A percentile compares a stretch with the other conserved stretches of the same genome.
Conservation (phyloP, 345 rosid species). For the Pistacia integerrima region DNA sequence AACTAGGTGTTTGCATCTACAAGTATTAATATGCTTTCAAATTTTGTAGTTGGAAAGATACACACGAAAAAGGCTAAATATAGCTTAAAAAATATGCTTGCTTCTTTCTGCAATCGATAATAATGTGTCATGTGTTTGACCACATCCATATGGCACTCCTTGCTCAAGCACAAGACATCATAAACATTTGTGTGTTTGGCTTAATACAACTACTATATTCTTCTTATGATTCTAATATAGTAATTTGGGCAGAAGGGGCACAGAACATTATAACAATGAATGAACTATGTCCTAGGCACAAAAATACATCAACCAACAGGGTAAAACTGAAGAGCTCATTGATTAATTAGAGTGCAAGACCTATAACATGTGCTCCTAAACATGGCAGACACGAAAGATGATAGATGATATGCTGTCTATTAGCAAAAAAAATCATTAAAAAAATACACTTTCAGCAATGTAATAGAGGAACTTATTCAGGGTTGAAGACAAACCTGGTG, state of each 20-base stretch:
- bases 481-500: conserved; percentile 65
- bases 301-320: background rate
- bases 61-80: background rate
- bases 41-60: background rate
- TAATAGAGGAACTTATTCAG: background rate
- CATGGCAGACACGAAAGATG: conserved; percentile 1
- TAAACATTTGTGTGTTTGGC: background rate
- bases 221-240: background rate
- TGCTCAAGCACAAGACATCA: background rate
- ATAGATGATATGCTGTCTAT: background rate
- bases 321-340: background rate
- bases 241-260: background rate
- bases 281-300: background rate
- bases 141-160: background rate
- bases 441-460: background rate
- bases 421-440: background rate
- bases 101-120: background rate
- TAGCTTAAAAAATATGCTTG: background rate
- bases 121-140: background rate
- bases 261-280: background rate
- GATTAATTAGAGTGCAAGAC: background rate
- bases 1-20: background rate
- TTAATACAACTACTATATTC: background rate
- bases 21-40: background rate
- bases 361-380: background rate